A percentile compares a stretch with the other conserved stretches of the same genome.
These are phyloP conservation scores for Blastocystis sp. DNA, from an alignment of 352 stramenopile genomes.

Conservation along the genomic window DNA sequence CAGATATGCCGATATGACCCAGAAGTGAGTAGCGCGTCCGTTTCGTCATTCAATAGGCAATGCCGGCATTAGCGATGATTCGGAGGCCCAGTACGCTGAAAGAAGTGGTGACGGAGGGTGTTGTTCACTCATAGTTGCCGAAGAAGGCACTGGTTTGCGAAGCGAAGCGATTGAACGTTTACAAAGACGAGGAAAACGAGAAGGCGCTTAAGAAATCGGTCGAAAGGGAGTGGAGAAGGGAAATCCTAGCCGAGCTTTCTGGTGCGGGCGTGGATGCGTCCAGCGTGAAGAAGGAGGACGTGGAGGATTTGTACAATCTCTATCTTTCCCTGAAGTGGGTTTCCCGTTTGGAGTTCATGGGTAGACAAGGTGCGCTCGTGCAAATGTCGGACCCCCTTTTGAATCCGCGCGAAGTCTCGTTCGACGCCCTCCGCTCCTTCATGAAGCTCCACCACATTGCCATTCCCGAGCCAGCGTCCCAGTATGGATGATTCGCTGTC, in stretches of 20 bases:
- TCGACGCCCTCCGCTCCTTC: background rate
- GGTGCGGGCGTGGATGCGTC: background rate
- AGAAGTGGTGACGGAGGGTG: background rate
- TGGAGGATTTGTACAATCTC: slow-evolving; percentile 14
- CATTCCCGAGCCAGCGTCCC: background rate
- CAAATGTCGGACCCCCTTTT: background rate
- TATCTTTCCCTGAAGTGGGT: background rate
- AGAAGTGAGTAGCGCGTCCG: background rate
- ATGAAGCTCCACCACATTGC: background rate
- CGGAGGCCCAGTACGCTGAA: slow-evolving; percentile 7
- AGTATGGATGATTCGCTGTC: background rate
- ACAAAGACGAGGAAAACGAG: background rate
- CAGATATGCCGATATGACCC: background rate
- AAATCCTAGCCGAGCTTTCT: background rate
- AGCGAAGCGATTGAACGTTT: background rate
- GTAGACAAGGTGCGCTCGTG: background rate
- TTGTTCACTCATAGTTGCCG: background rate
- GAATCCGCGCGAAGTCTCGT: background rate
- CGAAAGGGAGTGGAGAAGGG: background rate
- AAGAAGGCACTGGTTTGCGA: background rate
- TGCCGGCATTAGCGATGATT: background rate
- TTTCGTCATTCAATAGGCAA: background rate
- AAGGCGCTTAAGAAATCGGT: background rate
- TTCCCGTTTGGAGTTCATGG: background rate
- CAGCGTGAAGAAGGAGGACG: background rate